These are phyloP conservation scores for Periconia sp. DNA, from an alignment of 2,329 filamentous ascomycete species.

Conservation along the genomic window DNA sequence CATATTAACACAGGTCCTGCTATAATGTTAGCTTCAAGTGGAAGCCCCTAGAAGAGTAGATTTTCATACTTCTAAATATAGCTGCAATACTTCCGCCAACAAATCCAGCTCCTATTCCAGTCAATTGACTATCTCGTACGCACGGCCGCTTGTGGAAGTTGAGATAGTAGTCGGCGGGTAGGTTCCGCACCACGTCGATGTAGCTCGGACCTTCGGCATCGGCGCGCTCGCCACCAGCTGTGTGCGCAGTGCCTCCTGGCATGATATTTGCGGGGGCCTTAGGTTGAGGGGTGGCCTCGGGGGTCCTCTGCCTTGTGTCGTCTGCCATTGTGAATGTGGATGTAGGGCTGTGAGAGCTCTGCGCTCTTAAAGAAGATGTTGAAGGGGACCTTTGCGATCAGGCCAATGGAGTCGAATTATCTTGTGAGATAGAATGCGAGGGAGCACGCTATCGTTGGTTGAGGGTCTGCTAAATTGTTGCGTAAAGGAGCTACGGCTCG, in stretches of 20 bases:
- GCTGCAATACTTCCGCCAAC: slow-evolving; percentile 75
- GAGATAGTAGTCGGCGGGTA: slow-evolving; percentile 72
- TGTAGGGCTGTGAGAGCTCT: slow-evolving; percentile 20
- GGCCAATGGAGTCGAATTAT: too few relatives aligned
- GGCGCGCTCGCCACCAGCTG: slow-evolving; percentile 60
- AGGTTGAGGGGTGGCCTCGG: slow-evolving; percentile 21
- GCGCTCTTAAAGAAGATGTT: neutral
- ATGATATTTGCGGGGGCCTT: slow-evolving; percentile 47
- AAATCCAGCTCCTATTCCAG: slow-evolving; percentile 82
- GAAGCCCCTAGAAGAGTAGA: neutral
- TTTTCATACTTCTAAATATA: slow-evolving; percentile 71
- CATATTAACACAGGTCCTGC: slow-evolving; percentile 68
- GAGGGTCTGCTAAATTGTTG: too few relatives aligned
- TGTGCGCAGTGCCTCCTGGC: slow-evolving; percentile 64
- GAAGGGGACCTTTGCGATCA: too few relatives aligned
- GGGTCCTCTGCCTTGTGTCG: slow-evolving; percentile 52
- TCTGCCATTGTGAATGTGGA: slow-evolving; percentile 54
- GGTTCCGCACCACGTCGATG: slow-evolving; percentile 68
- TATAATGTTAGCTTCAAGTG: slow-evolving; percentile 7
- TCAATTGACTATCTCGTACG: slow-evolving; percentile 79
- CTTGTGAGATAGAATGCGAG: too few relatives aligned
- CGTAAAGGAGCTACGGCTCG: too few relatives aligned
- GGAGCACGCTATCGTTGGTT: too few relatives aligned
- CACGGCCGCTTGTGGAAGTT: slow-evolving; percentile 82
- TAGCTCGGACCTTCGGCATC: slow-evolving; percentile 46